Percentiles rank a stretch among this genome's conserved stretches.
Evolutionary conservation across 306 rosid genomes (phyloP).

Genomic region (Quercus robur): DNA sequence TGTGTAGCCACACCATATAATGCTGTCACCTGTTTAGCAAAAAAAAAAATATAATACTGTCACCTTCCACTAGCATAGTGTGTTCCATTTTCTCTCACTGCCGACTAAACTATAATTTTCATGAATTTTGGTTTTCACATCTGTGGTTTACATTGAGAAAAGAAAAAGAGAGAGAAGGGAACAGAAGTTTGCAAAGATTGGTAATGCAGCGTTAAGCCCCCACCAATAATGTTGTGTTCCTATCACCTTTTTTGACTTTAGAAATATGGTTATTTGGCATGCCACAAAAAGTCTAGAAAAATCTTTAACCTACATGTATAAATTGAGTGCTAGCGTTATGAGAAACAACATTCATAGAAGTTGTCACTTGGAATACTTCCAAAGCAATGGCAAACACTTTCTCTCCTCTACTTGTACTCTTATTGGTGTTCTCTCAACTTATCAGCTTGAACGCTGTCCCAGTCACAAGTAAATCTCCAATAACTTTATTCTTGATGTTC

Average conservation of each 20-base stretch:
- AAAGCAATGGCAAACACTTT: constrained; percentile 39
- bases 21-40: constrained; percentile 31
- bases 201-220: constrained; percentile 24
- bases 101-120: constrained; percentile 10
- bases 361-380: constrained; percentile 19
- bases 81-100: constrained; percentile 30
- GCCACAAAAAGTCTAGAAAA: constrained; percentile 16
- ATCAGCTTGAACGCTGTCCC: constrained; percentile 65
- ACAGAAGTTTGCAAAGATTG: constrained; percentile 19
- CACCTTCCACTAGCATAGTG: constrained; percentile 57
- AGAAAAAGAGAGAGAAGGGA: background rate
- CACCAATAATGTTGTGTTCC: constrained; percentile 30
- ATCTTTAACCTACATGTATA: constrained; percentile 32
- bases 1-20: constrained; percentile 21
- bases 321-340: constrained; percentile 34
- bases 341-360: constrained; percentile 17
- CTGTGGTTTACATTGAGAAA: constrained; percentile 17
- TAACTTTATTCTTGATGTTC: constrained; percentile 8
- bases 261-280: constrained; percentile 7
- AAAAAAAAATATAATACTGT: constrained; percentile 13
- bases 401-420: constrained; percentile 52
- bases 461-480: constrained; percentile 49
- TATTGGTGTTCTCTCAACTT: constrained; percentile 53
- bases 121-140: constrained; percentile 19
- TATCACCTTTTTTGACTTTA: constrained; percentile 55